Evolutionary conservation across 768 basidiomycete genomes (phyloP).

Genomic region (Tulasnella calospora): DNA sequence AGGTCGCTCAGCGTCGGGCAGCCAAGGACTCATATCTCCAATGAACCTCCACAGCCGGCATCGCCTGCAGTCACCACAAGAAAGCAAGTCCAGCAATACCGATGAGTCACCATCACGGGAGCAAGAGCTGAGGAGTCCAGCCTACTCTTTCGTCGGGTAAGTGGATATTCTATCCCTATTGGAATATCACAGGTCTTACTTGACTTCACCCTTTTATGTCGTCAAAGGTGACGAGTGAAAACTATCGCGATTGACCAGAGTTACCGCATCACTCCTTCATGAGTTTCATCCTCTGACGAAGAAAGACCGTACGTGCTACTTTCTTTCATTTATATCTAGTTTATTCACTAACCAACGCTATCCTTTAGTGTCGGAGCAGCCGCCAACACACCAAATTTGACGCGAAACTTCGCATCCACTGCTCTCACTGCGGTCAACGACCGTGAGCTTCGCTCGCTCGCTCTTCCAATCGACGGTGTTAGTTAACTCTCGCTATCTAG

Average conservation of each 20-base stretch:
- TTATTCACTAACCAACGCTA: constrained; percentile 32
- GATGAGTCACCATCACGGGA: constrained; percentile 62
- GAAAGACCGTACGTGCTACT: constrained; percentile 52
- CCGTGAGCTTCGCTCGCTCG: too few species aligned
- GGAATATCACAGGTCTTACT: constrained; percentile 10
- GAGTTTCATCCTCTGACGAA: constrained; percentile 75
- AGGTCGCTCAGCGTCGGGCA: too few species aligned
- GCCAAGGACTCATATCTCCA: too few species aligned
- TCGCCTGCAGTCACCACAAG: too few species aligned
- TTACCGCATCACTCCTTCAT: constrained; percentile 83
- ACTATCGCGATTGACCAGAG: constrained; percentile 88
- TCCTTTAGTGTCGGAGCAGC: constrained; percentile 65
- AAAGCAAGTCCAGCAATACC: too few species aligned
- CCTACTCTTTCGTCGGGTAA: constrained; percentile 92
- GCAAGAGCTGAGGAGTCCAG: constrained; percentile 59
- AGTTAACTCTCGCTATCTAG: too few species aligned
- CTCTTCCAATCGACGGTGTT: too few species aligned
- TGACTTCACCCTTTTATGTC: constrained; percentile 48
- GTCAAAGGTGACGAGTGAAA: constrained; percentile 78
- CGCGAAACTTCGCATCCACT: too few species aligned
- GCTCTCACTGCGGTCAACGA: too few species aligned
- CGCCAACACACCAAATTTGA: too few species aligned
- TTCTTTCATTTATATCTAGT: constrained; percentile 28
- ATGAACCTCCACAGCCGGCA: too few species aligned
- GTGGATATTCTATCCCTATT: constrained; percentile 34